Evolutionary conservation across 257 asterid species (phyloP).

Genomic region (Gentiana straminea): DNA sequence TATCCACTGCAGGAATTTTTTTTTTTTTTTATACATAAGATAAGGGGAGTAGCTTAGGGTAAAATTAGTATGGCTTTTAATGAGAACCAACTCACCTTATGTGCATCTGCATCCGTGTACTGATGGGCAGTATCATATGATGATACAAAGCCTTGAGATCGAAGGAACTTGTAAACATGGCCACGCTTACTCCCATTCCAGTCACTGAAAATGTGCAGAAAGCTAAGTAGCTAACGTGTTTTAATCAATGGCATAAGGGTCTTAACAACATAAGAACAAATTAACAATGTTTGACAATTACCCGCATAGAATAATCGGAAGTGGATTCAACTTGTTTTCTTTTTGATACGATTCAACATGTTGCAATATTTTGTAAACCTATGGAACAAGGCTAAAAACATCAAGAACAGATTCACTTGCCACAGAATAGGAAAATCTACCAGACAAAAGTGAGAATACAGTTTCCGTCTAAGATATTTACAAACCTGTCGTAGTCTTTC

Average conservation of each 20-base stretch:
- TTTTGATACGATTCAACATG: constrained; percentile 77
- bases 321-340: constrained; percentile 77
- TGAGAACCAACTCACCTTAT: constrained; percentile 43
- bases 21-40: constrained; percentile 9
- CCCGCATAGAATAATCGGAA: constrained; percentile 95
- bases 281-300: constrained; percentile 17
- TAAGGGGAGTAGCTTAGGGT: constrained; percentile 6
- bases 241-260: background rate
- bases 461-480: constrained; percentile 2
- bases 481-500: constrained; percentile 94
- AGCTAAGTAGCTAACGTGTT: background rate
- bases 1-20: constrained; percentile 57
- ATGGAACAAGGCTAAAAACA: background rate
- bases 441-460: background rate
- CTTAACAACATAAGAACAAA: background rate
- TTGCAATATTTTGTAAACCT: constrained; percentile 93
- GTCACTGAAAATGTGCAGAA: constrained; percentile 41
- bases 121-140: constrained; percentile 97
- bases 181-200: constrained; percentile 99
- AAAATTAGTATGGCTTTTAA: background rate
- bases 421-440: too few relatives aligned
- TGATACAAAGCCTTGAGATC: constrained; percentile 95
- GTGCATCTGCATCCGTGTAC: constrained; percentile 95
- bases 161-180: constrained; percentile 81
- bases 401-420: background rate